These are phyloP conservation scores for Nakazawaea holstii DNA, from an alignment of 805 yeast genomes.

Conservation along the genomic window DNA sequence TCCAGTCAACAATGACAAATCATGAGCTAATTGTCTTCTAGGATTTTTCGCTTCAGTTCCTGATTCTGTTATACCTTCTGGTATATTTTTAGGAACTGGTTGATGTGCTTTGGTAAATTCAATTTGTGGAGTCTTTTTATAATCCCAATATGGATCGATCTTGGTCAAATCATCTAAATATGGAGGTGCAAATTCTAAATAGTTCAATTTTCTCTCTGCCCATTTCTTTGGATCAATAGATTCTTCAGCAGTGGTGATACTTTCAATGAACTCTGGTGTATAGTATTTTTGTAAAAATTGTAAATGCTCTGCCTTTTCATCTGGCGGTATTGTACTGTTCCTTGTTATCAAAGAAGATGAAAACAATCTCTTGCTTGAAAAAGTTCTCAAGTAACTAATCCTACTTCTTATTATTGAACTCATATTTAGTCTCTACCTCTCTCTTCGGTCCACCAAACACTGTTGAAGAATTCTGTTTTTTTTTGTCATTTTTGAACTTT, in stretches of 20 bases:
- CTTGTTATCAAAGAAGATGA: background rate
- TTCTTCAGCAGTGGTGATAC: constrained; percentile 77
- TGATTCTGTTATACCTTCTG: constrained; percentile 9
- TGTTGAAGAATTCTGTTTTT: background rate
- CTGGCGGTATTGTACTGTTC: background rate
- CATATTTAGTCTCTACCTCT: background rate
- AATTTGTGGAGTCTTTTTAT: constrained; percentile 21
- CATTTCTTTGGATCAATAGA: constrained; percentile 63
- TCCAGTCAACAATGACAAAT: constrained; percentile 60
- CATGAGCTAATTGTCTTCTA: constrained; percentile 35
- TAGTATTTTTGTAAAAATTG: constrained; percentile 68
- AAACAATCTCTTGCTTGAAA: background rate
- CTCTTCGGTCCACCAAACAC: too few relatives aligned
- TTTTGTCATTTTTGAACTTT: background rate
- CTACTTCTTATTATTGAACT: constrained; percentile 2
- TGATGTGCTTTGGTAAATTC: constrained; percentile 13
- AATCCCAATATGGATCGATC: constrained; percentile 75
- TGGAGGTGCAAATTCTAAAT: constrained; percentile 61
- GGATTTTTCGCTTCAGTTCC: constrained; percentile 1
- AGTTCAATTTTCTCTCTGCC: constrained; percentile 34
- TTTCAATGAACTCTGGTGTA: constrained; percentile 73
- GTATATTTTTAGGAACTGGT: constrained; percentile 11
- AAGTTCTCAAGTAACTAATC: background rate
- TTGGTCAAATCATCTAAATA: constrained; percentile 65
- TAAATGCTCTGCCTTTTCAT: constrained; percentile 32